These are phyloP conservation scores for Aspergillus vadensis DNA, from an alignment of 2,329 filamentous ascomycete species.

Conservation along the genomic window DNA sequence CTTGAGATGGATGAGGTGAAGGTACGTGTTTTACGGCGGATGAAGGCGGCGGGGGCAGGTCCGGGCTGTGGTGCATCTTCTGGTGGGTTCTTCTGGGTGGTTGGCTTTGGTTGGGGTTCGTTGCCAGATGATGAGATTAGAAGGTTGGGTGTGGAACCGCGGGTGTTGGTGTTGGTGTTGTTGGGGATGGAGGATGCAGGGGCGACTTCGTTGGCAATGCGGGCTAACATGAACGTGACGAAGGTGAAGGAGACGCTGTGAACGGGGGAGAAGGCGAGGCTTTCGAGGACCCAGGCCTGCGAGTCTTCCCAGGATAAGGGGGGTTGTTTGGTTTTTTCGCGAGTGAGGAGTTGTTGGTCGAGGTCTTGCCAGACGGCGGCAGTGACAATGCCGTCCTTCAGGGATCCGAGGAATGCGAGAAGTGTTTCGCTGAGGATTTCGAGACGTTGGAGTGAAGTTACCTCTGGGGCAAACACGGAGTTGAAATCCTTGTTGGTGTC, in stretches of 20 bases:
- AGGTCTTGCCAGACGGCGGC: slow-evolving; percentile 69
- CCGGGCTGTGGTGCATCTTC: slow-evolving; percentile 13
- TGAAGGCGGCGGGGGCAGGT: slow-evolving; percentile 30
- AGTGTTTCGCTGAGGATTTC: slow-evolving; percentile 74
- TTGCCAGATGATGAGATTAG: slow-evolving; percentile 7
- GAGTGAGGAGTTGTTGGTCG: slow-evolving; percentile 58
- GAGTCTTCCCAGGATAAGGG: slow-evolving; percentile 56
- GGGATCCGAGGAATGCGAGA: slow-evolving; percentile 70
- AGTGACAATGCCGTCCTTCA: slow-evolving; percentile 79
- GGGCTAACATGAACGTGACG: slow-evolving; percentile 72
- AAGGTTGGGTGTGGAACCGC: slow-evolving; percentile 6
- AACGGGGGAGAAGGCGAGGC: slow-evolving; percentile 69
- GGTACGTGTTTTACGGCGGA: slow-evolving; percentile 31
- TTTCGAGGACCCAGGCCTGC: slow-evolving; percentile 68
- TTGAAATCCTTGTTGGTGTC: slow-evolving; percentile 68
- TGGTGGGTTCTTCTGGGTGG: neutral
- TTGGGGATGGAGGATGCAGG: slow-evolving; percentile 36
- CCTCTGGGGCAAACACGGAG: slow-evolving; percentile 63
- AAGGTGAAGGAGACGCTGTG: slow-evolving; percentile 92
- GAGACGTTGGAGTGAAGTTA: slow-evolving; percentile 66
- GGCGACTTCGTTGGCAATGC: slow-evolving; percentile 58
- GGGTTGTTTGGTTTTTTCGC: slow-evolving; percentile 53
- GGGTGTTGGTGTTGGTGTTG: neutral
- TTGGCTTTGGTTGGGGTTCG: slow-evolving; percentile 10
- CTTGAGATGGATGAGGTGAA: slow-evolving; percentile 28